Evolutionary conservation across 148 eudicot species (phyloP), one percentile per base, ranked within the genome.

Genomic region (Linanthus parryae): DNA sequence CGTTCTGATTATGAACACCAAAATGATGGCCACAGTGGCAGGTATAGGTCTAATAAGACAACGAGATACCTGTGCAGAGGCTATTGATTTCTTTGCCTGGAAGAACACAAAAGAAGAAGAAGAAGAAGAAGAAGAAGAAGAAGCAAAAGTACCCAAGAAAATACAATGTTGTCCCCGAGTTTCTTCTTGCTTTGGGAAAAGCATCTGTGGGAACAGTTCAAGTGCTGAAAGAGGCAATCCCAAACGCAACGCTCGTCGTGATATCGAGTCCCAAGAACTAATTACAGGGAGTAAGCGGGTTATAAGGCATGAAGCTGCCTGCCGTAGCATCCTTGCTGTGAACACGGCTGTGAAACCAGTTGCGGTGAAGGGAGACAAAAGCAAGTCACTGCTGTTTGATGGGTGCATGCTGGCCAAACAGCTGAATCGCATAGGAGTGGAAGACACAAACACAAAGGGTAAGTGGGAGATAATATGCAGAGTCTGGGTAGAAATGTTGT

Each of bases 401-500:
- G 39, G 14, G 10, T 35, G 39, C n/a, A 35, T 9, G 1, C 2
- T 35, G 2, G 39, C 39, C 10, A 2, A 35, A 35, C 10, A 9
- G 39, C n/a, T 35, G 39, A 12, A 35, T 2, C n/a, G 14, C 10
- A 35, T 35, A 15, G 39, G n/a, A 35, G n/a, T 1, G 1, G 39
- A 35, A 15, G n/a, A 35, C 14, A 35, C 10, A 15, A 9, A 15
- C 14, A 15, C 10, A 9, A 5, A 35, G n/a, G 5, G n/a, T 54
- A 69, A 14, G 64, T 61, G 69, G 74, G 34, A 52, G 47, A 42
- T 64, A 2, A 45, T 64, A 5, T 16, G 54, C 40, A 3, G 49
- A 19, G 69, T 72, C 43, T 76, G 81, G 81, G 36, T 69, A 0
- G 75, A 77, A 48, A 65, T 77, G 26, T 25, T 73, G 39, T 64